Conservation (phyloP, 805 yeast genomes). For the Barnettozyma vustinii region DNA sequence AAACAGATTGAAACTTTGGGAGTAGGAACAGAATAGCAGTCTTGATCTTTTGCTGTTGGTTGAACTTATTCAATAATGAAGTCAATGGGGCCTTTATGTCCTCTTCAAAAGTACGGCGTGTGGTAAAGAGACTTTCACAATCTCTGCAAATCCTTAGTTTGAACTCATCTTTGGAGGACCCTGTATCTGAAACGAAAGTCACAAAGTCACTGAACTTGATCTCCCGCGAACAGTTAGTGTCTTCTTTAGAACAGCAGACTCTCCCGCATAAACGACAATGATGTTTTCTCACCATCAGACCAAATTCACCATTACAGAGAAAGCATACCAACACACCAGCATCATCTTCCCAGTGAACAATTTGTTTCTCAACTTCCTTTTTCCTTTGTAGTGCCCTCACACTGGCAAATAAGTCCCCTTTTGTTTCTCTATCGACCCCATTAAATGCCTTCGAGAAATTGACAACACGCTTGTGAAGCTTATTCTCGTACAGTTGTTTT, state of each 20-base stretch:
- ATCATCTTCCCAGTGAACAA: slow-evolving; percentile 67
- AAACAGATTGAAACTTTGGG: slow-evolving; percentile 39
- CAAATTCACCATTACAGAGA: slow-evolving; percentile 56
- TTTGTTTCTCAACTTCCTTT: slow-evolving; percentile 37
- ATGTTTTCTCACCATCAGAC: slow-evolving; percentile 63
- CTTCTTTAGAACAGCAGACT: slow-evolving; percentile 67
- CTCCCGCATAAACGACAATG: slow-evolving; percentile 89
- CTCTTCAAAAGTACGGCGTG: slow-evolving; percentile 42
- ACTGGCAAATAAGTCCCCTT: slow-evolving; percentile 19
- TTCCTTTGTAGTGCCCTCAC: slow-evolving; percentile 26
- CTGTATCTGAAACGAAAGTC: slow-evolving; percentile 13
- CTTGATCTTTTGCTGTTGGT: slow-evolving; percentile 34
- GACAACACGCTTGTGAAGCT: slow-evolving; percentile 55
- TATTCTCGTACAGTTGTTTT: slow-evolving; percentile 46
- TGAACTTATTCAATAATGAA: slow-evolving; percentile 36
- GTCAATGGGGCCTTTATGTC: slow-evolving; percentile 34
- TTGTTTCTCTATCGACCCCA: slow-evolving; percentile 22
- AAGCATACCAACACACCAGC: slow-evolving; percentile 45
- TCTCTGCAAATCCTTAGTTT: slow-evolving; percentile 57
- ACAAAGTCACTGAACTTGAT: slow-evolving; percentile 42
- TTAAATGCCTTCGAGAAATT: slow-evolving; percentile 33
- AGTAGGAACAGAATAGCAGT: slow-evolving; percentile 33
- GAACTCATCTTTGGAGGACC: slow-evolving; percentile 21
- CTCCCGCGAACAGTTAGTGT: slow-evolving; percentile 64
- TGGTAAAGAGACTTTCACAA: slow-evolving; percentile 62